Percentiles rank a stretch among this genome's conserved stretches.
These are phyloP conservation scores for Hibiscus trionum DNA, from an alignment of 345 rosid species.

Conservation along the genomic window DNA sequence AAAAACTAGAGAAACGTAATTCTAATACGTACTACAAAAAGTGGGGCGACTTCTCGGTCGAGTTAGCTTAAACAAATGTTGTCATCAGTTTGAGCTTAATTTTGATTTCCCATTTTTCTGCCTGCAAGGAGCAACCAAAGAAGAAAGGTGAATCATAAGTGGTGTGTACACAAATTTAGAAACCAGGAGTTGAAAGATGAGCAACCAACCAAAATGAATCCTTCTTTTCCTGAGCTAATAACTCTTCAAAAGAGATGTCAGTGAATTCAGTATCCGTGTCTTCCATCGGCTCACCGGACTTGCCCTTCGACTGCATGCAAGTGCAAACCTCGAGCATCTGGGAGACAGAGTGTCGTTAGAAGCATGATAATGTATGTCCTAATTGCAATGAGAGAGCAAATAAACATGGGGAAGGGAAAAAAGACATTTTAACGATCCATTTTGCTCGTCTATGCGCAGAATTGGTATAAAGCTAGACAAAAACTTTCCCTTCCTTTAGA, in stretches of 20 bases:
- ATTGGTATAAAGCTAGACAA: too few species aligned
- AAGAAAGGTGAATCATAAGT: neutral
- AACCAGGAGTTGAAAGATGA: neutral
- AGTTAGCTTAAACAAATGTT: slow-evolving; percentile 3
- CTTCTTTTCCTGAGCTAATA: slow-evolving; percentile 83
- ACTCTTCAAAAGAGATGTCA: slow-evolving; percentile 83
- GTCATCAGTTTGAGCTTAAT: slow-evolving; percentile 28
- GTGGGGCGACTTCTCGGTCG: neutral
- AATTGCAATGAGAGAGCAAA: neutral
- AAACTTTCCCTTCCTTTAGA: too few species aligned
- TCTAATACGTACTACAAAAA: slow-evolving; percentile 11
- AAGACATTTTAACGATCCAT: too few species aligned
- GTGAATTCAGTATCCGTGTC: slow-evolving; percentile 36
- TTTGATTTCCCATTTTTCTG: slow-evolving; percentile 66
- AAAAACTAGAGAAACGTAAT: neutral
- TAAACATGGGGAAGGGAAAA: too few species aligned
- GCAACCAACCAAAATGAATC: slow-evolving; percentile 73
- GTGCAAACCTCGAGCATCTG: slow-evolving; percentile 76
- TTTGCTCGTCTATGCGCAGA: too few species aligned
- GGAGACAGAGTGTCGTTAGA: slow-evolving; percentile 13
- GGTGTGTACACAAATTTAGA: neutral
- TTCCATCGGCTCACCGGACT: slow-evolving; percentile 30
- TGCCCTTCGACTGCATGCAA: slow-evolving; percentile 49
- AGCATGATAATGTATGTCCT: neutral
- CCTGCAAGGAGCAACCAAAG: slow-evolving; percentile 36